These are phyloP conservation scores for Arthroderma sp. DNA, from an alignment of 2,329 filamentous ascomycete species.

Conservation along the genomic window DNA sequence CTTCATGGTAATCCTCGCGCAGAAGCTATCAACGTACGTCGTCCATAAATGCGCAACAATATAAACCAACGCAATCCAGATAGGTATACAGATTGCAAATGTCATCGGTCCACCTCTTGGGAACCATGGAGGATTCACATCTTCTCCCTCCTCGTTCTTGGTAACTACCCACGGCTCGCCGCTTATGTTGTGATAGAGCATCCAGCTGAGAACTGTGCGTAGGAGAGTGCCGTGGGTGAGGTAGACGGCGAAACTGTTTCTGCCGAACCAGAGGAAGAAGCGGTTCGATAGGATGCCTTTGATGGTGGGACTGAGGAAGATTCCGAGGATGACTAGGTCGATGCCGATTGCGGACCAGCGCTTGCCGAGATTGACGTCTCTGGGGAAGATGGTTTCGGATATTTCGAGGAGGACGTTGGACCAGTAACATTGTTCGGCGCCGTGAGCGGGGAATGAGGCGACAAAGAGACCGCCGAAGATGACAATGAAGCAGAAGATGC, in stretches of 20 bases:
- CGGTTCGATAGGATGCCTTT: slow-evolving; percentile 39
- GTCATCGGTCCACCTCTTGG: slow-evolving; percentile 27
- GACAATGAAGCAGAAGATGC: slow-evolving; percentile 25
- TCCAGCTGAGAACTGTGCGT: slow-evolving; percentile 38
- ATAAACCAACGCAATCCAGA: slow-evolving; percentile 37
- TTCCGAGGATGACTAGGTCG: slow-evolving; percentile 37
- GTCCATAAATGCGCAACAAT: slow-evolving; percentile 39
- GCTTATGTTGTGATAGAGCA: slow-evolving; percentile 38
- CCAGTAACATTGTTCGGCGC: slow-evolving; percentile 39
- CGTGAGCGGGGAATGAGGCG: slow-evolving; percentile 38
- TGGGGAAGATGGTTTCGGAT: slow-evolving; percentile 35
- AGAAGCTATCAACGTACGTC: slow-evolving; percentile 38
- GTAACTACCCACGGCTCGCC: slow-evolving; percentile 32
- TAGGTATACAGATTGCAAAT: slow-evolving; percentile 32
- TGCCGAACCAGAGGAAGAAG: slow-evolving; percentile 41
- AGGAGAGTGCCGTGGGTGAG: slow-evolving; percentile 42
- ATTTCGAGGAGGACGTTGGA: slow-evolving; percentile 30
- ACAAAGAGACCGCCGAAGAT: slow-evolving; percentile 32
- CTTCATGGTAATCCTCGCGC: slow-evolving; percentile 35
- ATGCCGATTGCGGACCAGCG: slow-evolving; percentile 38
- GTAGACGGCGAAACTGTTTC: slow-evolving; percentile 44
- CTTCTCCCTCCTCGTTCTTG: slow-evolving; percentile 28
- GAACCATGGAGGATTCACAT: slow-evolving; percentile 31
- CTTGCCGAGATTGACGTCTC: slow-evolving; percentile 30
- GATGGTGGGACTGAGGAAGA: slow-evolving; percentile 37